A percentile compares a stretch with the other conserved stretches of the same genome.
phyloP scores from a whole-genome alignment of 352 stramenopile species.

The Globisporangium camurandrum region DNA sequence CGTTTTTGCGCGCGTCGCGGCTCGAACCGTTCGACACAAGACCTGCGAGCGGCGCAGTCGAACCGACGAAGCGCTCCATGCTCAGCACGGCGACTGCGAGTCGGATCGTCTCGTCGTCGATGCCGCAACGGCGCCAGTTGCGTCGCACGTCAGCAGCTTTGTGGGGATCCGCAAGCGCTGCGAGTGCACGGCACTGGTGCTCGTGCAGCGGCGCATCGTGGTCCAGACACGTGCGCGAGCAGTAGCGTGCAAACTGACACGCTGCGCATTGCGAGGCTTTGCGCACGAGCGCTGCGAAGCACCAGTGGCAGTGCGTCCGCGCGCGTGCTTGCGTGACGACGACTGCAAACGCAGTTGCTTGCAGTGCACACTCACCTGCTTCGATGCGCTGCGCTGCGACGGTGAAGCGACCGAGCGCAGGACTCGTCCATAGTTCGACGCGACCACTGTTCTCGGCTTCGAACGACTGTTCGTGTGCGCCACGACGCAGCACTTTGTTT shows the following conservation, averaged over 20 bases:
- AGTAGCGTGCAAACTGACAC: slow-evolving; percentile 49
- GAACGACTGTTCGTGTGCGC: slow-evolving; percentile 14
- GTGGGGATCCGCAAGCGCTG: not conserved
- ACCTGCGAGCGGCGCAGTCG: slow-evolving; percentile 18
- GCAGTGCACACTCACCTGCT: slow-evolving; percentile 21
- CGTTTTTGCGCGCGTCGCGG: not conserved
- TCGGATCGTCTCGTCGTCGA: slow-evolving; percentile 39
- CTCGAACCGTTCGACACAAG: slow-evolving; percentile 15
- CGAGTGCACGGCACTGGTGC: slow-evolving; percentile 34
- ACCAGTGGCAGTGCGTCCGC: slow-evolving; percentile 44
- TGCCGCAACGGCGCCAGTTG: no score
- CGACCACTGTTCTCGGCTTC: slow-evolving; percentile 12
- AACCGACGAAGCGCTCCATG: slow-evolving; percentile 45
- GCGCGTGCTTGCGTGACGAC: slow-evolving; percentile 26
- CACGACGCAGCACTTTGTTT: slow-evolving; percentile 11
- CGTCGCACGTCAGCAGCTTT: not conserved
- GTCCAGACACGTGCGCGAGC: slow-evolving; percentile 35
- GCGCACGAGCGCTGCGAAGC: slow-evolving; percentile 31
- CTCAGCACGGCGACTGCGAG: slow-evolving; percentile 43
- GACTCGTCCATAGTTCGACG: slow-evolving; percentile 14
- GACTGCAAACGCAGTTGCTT: slow-evolving; percentile 45
- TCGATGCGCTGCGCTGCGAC: slow-evolving; percentile 20
- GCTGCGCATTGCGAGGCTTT: slow-evolving; percentile 44
- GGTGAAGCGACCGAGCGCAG: slow-evolving; percentile 25
- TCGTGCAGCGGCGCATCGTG: slow-evolving; percentile 38